phyloP scores from a whole-genome alignment of 352 stramenopile species.

The Halophytophthora polymorphica region DNA sequence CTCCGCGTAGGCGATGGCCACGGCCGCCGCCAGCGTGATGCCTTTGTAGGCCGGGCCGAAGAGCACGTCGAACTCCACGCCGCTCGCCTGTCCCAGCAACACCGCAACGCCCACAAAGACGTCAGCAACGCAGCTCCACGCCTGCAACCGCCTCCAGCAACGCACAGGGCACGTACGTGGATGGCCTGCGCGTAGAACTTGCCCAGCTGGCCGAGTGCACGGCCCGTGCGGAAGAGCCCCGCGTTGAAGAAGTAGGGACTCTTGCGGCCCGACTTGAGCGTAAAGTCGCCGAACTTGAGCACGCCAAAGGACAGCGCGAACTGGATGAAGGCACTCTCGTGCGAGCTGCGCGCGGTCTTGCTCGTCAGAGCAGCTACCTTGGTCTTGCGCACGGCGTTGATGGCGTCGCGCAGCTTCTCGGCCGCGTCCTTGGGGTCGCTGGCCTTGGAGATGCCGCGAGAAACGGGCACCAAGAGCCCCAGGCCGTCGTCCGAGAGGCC shows the following conservation, averaged over 20 bases:
- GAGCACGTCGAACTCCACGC: constrained; percentile 96
- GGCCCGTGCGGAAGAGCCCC: constrained; percentile 94
- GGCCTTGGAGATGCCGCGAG: constrained; percentile 94
- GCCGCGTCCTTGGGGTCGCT: constrained; percentile 88
- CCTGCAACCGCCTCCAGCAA: neutral
- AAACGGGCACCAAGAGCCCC: constrained; percentile 96
- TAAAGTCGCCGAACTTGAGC: constrained; percentile 98
- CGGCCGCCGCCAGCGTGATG: constrained; percentile 95
- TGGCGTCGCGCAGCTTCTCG: constrained; percentile 88
- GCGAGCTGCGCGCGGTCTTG: constrained; percentile 18
- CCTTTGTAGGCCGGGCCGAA: constrained; percentile 99
- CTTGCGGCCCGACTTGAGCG: constrained; percentile 96
- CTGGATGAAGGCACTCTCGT: constrained; percentile 95
- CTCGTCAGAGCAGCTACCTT: constrained; percentile 33
- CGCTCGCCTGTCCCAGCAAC: constrained; percentile 55
- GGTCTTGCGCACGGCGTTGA: constrained; percentile 88
- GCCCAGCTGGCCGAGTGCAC: constrained; percentile 89
- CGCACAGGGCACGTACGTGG: constrained; percentile 45
- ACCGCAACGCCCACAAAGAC: no score
- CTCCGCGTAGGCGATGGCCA: constrained; percentile 92
- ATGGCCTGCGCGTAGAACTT: constrained; percentile 95
- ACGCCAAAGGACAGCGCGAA: constrained; percentile 94
- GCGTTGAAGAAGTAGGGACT: constrained; percentile 99
- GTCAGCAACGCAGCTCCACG: no score
- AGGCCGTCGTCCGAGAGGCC: constrained; percentile 85